Base-by-base conservation (phyloP, 2,329 filamentous ascomycete genomes). In the Shiraia sp. region DNA sequence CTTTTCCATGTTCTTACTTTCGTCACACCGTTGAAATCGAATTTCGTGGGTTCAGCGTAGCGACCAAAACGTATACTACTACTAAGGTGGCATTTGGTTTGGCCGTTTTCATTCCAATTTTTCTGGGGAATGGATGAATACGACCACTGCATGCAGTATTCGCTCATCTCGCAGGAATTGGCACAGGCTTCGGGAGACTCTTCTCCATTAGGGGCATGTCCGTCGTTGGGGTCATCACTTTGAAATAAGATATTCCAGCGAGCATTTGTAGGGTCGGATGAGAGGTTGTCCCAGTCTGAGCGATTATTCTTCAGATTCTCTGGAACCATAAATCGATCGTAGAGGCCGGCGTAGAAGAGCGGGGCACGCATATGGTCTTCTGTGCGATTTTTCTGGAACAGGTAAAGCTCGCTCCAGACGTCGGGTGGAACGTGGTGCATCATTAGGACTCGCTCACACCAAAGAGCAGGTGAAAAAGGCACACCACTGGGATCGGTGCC, bases 381-480 rank as follows among this genome's bases (percentile, higher is more conserved):
- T 7, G 35, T 41, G 16, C 54, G 48, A 9, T 65, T 56, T 35
- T 69, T 69, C 50, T 79, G 75, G 23, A 78, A 75, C 6, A 68
- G 65, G 61, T 70, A 74, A 27, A 79, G 65, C 3, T 65, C 59
- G 31, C 70, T 60, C 10, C 74, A 70, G 6, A 78, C 72, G 1
- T 57, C 49, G 1, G 73, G 57, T 0, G 68, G 61, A 4, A 80
- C 63, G 49, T 78, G 76, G 42, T 80, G 77, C 55, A 61, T 53
- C 27, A 61, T 49, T 2, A 61, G 19, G 32, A 66, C 55, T 2
- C 50, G 49, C 30, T 63, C 56, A 28, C 62, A 66, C 52, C 77
- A 78, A 2, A 74, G 68, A 3, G 74, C 69, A 4, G 73, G 72
- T 22, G 75, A 71, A 51, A 72, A 79, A 4, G 65, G 58, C 8